Conservation (phyloP, 306 rosid species). For the Boehmeria nivea region DNA sequence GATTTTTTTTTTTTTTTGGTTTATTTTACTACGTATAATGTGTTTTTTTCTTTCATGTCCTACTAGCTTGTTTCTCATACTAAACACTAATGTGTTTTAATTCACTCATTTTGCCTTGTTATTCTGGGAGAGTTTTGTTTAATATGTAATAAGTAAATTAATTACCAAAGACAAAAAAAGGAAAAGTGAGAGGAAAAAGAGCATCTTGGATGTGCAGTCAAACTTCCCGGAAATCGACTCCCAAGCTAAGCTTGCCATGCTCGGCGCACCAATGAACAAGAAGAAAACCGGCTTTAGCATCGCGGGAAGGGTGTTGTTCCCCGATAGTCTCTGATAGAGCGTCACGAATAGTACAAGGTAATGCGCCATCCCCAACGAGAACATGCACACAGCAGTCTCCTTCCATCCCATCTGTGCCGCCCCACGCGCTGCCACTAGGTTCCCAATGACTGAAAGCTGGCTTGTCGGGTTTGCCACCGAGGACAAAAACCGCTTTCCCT, state of each 20-base stretch:
- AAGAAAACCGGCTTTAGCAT: conserved; percentile 3
- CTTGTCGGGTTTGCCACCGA: conserved; percentile 14
- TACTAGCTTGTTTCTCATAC: too few species aligned
- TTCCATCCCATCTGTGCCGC: conserved; percentile 11
- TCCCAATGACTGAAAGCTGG: conserved; percentile 10
- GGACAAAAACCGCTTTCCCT: conserved; percentile 2
- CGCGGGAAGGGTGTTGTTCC: not conserved
- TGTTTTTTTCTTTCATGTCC: too few species aligned
- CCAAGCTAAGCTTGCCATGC: conserved; percentile 12
- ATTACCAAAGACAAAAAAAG: conserved; percentile 8
- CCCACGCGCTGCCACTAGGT: conserved; percentile 1
- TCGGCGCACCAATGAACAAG: conserved; percentile 6
- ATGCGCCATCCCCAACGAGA: conserved; percentile 1
- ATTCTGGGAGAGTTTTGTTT: too few species aligned
- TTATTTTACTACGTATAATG: too few species aligned
- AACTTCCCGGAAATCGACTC: conserved; percentile 1
- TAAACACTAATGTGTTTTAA: too few species aligned
- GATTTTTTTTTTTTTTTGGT: too few species aligned
- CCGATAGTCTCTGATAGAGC: conserved; percentile 3
- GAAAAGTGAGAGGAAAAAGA: conserved; percentile 13
- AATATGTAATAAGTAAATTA: too few species aligned
- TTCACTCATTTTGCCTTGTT: too few species aligned
- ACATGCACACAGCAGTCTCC: conserved; percentile 10
- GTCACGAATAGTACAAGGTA: conserved; percentile 10
- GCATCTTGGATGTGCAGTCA: conserved; percentile 4